phyloP scores from a whole-genome alignment of 2,329 filamentous ascomycete species.

The Acephala macrosclerotiorum region DNA sequence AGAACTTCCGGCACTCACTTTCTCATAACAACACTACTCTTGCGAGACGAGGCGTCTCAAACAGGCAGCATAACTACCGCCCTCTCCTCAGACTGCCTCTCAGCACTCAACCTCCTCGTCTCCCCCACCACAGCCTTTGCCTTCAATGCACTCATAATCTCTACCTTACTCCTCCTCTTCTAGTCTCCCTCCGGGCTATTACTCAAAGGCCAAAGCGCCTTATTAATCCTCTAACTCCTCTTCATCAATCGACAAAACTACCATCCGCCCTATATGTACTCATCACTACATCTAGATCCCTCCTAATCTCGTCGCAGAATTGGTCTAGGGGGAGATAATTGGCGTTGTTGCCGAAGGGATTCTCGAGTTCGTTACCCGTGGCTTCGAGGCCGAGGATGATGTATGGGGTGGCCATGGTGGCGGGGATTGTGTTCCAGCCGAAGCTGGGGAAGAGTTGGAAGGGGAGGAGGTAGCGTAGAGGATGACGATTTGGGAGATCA shows the following conservation, averaged over 20 bases:
- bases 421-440: slow-evolving; percentile 79
- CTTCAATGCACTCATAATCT: slow-evolving; percentile 48
- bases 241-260: slow-evolving; percentile 24
- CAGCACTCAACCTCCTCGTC: neutral
- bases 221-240: slow-evolving; percentile 36
- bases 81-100: slow-evolving; percentile 1
- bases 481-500: slow-evolving; percentile 87
- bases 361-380: slow-evolving; percentile 84
- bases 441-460: slow-evolving; percentile 77
- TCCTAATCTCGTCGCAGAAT: slow-evolving; percentile 77
- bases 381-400: slow-evolving; percentile 81
- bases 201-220: slow-evolving; percentile 48
- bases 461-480: slow-evolving; percentile 79
- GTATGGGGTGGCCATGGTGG: slow-evolving; percentile 74
- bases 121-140: slow-evolving; percentile 38
- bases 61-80: neutral
- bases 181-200: slow-evolving; percentile 51
- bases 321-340: slow-evolving; percentile 81
- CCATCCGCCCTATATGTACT: slow-evolving; percentile 30
- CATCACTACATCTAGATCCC: slow-evolving; percentile 75
- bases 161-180: slow-evolving; percentile 51
- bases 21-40: too few species aligned
- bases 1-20: too few species aligned
- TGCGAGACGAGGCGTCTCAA: neutral
- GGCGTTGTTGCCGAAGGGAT: slow-evolving; percentile 84